phyloP scores from a whole-genome alignment of 2,329 filamentous ascomycete species.

The Colletotrichum abscissum region DNA sequence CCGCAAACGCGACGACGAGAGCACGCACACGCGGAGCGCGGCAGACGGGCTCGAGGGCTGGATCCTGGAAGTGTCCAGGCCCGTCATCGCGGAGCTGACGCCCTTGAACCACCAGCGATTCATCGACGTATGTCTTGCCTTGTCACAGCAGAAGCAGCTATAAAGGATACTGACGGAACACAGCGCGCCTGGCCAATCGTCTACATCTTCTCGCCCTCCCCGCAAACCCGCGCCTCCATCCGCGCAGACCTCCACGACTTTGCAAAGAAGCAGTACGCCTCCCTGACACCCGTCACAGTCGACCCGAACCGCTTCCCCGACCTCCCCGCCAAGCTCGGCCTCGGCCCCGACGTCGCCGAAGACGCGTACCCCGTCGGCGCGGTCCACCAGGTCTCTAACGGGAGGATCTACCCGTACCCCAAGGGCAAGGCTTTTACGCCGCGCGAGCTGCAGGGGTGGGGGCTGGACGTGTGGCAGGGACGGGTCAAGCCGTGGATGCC shows the following conservation, averaged over 20 bases:
- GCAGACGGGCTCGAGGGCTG: conserved; percentile 42
- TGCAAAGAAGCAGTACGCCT: conserved; percentile 47
- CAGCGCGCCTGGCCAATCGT: conserved; percentile 49
- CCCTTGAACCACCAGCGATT: conserved; percentile 46
- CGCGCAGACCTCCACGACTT: conserved; percentile 44
- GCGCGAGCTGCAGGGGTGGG: conserved; percentile 47
- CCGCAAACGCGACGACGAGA: conserved; percentile 44
- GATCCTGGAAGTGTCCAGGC: conserved; percentile 41
- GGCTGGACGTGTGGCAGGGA: conserved; percentile 51
- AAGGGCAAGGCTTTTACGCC: conserved; percentile 42
- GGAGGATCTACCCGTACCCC: conserved; percentile 50
- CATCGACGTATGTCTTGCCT: conserved; percentile 44
- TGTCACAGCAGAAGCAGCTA: not conserved
- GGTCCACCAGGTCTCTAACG: conserved; percentile 49
- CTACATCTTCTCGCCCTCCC: conserved; percentile 48
- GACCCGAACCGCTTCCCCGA: conserved; percentile 50
- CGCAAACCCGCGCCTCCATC: conserved; percentile 42
- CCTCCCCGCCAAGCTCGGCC: conserved; percentile 46
- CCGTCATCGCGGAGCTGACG: conserved; percentile 47
- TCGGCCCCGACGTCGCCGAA: conserved; percentile 42
- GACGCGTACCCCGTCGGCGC: conserved; percentile 45
- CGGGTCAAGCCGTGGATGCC: conserved; percentile 48
- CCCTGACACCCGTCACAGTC: conserved; percentile 47
- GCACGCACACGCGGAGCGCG: conserved; percentile 36
- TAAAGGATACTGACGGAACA: conserved; percentile 32